Evolutionary conservation across 495 filamentous ascomycete genomes (phyloP), one percentile per base, ranked within the genome.

Genomic region (Aspergillus saccharolyticus): DNA sequence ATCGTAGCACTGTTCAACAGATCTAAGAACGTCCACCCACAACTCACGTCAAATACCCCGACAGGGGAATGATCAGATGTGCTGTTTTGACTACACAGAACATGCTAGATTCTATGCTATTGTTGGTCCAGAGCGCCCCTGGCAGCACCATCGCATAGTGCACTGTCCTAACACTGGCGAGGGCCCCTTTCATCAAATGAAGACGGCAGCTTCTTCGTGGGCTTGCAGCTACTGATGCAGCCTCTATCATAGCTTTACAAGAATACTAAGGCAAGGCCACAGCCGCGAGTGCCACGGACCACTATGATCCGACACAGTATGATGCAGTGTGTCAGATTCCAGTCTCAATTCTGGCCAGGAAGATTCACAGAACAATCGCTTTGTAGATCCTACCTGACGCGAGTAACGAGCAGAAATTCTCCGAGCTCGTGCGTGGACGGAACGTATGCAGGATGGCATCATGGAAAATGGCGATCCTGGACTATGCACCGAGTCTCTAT

Each of bases 361-460:
- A 25, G 6, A 50, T 16, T n/a, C 47, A n/a, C 22, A 17, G 46
- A n/a, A 59, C 57, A 54, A 59, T 59, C 22, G 44, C 57, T 50
- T 54, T 54, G 57, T 59, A 45, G 57, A 59, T 59, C 57, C 56
- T 28, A 48, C 24, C 17, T 15, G 47, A 50, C 47, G 9, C 24
- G 47, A 50, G 47, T 50, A 50, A 50, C 47, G 47, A 28, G 47
- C 47, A 50, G 42, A 24, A 59, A 59, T 49, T 59, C 44, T 59
- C 57, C 57, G 57, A 59, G 52, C 16, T 21, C 21, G 22, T 24
- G 47, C 17, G 22, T 18, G 46, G 20, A 15, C 46, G 8, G 25
- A 28, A 28, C 14, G 17, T 25, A 54, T 54, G 52, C 52, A 54
- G 10, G 52, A 54, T 54, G 52, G 52, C 52, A 54, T 54, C 52